Evolutionary conservation across 306 rosid genomes (phyloP).

Genomic region (Lagenaria siceraria): DNA sequence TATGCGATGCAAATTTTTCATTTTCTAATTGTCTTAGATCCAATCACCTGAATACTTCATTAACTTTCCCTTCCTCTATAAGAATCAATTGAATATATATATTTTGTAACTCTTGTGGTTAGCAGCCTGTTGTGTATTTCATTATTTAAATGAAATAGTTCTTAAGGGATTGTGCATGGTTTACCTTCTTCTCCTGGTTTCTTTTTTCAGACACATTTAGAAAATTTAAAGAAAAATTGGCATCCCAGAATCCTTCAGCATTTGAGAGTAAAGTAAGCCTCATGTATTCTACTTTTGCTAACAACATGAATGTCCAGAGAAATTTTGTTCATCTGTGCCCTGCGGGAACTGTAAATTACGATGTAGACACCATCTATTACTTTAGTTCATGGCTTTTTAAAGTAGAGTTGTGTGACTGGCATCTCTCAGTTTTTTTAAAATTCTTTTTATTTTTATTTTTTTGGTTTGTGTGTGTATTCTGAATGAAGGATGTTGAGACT

Average conservation of each 20-base stretch:
- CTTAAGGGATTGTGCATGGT: background rate
- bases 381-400: too few relatives aligned
- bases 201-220: conserved; percentile 52
- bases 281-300: background rate
- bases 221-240: conserved; percentile 65
- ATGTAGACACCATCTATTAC: too few relatives aligned
- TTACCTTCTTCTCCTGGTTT: background rate
- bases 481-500: background rate
- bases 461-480: too few relatives aligned
- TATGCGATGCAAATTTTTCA: background rate
- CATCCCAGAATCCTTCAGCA: conserved; percentile 41
- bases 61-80: background rate
- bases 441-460: too few relatives aligned
- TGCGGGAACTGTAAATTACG: too few relatives aligned
- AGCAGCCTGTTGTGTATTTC: too few relatives aligned
- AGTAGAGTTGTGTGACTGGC: too few relatives aligned
- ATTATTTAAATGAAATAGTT: background rate
- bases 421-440: too few relatives aligned
- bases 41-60: background rate
- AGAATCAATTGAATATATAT: too few relatives aligned
- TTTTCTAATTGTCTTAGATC: background rate
- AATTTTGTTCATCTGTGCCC: background rate
- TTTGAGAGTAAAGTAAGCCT: conserved; percentile 46
- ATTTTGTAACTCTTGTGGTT: too few relatives aligned
- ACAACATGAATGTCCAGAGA: background rate